These are phyloP conservation scores for Albizia julibrissin DNA, from an alignment of 306 rosid genomes.

Conservation along the genomic window DNA sequence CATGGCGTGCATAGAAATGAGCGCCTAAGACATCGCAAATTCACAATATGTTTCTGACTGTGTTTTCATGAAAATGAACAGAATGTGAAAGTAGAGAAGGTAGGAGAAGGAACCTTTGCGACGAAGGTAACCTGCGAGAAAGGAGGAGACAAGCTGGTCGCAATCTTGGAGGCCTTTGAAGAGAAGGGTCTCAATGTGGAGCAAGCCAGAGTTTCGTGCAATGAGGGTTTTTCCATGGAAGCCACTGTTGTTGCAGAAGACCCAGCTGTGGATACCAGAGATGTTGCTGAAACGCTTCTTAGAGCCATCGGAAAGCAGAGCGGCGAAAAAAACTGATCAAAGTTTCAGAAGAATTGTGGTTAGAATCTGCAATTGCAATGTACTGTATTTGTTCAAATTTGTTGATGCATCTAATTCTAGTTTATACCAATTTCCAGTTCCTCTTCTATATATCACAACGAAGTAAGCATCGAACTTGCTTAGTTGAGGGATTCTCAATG, in stretches of 20 bases:
- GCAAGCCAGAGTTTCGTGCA: conserved; percentile 76
- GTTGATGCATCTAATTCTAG: conserved; percentile 21
- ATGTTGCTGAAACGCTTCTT: conserved; percentile 47
- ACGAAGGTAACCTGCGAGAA: conserved; percentile 66
- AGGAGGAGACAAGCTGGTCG: conserved; percentile 61
- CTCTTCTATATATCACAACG: conserved; percentile 16
- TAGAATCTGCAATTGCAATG: conserved; percentile 7
- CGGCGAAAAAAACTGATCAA: conserved; percentile 10
- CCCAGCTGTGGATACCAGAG: conserved; percentile 42
- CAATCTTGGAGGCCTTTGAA: conserved; percentile 66
- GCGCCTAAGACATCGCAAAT: background rate
- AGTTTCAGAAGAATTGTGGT: conserved; percentile 8
- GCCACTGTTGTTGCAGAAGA: conserved; percentile 64
- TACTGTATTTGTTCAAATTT: conserved; percentile 20
- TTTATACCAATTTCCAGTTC: conserved; percentile 30
- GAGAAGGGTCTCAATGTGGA: conserved; percentile 61
- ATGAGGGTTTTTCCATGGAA: conserved; percentile 58
- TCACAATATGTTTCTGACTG: background rate
- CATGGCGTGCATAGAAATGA: background rate
- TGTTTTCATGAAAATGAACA: conserved; percentile 22
- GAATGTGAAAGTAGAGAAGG: conserved; percentile 81
- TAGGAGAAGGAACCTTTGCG: conserved; percentile 43
- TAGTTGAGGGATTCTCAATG: background rate
- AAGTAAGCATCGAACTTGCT: background rate
- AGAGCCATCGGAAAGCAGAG: conserved; percentile 47